Conservation (phyloP, 331 rosid genomes). For the Rosa hybrid region DNA sequence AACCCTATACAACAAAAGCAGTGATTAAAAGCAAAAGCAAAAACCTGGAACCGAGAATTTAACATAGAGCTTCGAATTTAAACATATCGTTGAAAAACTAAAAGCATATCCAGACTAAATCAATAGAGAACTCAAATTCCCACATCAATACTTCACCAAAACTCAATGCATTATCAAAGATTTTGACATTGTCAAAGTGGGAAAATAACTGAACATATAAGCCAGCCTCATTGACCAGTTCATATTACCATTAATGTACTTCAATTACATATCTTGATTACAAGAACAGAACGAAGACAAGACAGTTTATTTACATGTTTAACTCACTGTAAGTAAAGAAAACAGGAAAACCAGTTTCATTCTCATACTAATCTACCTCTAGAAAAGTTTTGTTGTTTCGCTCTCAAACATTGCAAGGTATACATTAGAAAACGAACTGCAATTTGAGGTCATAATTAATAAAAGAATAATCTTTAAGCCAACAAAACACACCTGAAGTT, state of each 20-base stretch:
- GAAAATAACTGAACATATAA: background rate
- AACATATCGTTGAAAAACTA: conserved; percentile 22
- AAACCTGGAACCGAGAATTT: background rate
- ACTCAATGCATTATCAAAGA: background rate
- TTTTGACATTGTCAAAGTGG: background rate
- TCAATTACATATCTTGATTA: background rate
- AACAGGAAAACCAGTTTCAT: background rate
- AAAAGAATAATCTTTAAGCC: background rate
- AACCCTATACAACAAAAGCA: too few relatives aligned
- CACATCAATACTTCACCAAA: background rate
- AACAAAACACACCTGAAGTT: conserved; percentile 37
- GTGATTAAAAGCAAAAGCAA: too few relatives aligned
- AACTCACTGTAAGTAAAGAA: background rate
- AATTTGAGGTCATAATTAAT: background rate
- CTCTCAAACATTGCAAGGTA: background rate
- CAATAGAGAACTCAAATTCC: conserved; percentile 16
- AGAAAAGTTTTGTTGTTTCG: background rate
- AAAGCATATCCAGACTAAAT: background rate
- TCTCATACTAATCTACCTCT: background rate
- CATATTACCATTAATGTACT: background rate
- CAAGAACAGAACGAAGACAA: background rate
- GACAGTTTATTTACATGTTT: background rate
- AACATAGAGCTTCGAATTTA: conserved; percentile 23
- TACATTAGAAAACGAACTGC: background rate
- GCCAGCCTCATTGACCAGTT: background rate